Conservation (phyloP, 2,329 filamentous ascomycete genomes). For the Trichoderma semiorbis region DNA sequence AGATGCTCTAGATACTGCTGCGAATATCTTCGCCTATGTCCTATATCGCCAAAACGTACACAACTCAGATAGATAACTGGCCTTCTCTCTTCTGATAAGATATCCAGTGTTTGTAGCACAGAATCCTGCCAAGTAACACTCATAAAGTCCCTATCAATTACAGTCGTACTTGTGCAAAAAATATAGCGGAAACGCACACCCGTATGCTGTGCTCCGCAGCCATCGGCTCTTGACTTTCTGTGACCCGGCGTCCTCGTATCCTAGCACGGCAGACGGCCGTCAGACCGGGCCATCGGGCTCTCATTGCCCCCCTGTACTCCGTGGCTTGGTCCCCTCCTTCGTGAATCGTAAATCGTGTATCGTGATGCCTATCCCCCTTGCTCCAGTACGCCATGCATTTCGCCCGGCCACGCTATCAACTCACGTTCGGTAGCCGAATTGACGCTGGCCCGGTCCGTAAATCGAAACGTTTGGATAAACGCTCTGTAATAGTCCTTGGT, state of each 20-base stretch:
- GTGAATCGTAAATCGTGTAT: conserved; percentile 13
- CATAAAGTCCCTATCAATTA: not conserved
- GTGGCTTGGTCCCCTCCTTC: not conserved
- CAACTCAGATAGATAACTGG: too few relatives aligned
- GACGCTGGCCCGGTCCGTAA: not conserved
- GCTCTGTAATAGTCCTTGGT: not conserved
- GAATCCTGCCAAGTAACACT: not conserved
- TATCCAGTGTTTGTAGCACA: not conserved
- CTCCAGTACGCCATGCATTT: not conserved
- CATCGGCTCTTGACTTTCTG: not conserved
- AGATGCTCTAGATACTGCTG: not conserved
- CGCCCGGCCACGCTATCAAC: not conserved
- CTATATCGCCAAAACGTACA: not conserved
- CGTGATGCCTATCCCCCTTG: not conserved
- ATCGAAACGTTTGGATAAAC: not conserved
- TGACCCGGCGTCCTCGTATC: not conserved
- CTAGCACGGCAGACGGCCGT: not conserved
- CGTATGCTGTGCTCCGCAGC: not conserved
- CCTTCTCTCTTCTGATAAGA: not conserved
- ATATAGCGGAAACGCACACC: not conserved
- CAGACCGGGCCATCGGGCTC: not conserved
- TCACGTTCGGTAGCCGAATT: not conserved
- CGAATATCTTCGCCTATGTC: not conserved
- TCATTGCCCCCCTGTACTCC: not conserved
- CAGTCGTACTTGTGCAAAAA: not conserved